Base-by-base conservation (phyloP, 805 yeast species). In the Cyberlindnera mrakii region DNA sequence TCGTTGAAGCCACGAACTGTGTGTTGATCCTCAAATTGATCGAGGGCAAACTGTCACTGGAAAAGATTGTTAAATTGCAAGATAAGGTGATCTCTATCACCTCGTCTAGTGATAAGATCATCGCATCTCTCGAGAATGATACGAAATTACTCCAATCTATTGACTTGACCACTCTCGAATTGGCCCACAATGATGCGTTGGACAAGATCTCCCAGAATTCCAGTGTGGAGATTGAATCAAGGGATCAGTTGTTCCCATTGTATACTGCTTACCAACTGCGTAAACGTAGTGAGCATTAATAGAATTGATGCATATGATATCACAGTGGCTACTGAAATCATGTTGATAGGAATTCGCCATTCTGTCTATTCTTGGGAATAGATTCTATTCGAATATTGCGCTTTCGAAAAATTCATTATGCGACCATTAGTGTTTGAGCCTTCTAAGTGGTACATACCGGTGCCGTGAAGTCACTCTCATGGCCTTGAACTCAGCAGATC, bases 201-300 rank as follows among this genome's bases (percentile, higher is more conserved):
- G 18, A 39, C 2, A 43, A 36, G 23, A 47, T 58, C 18, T 25
- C 50, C 3, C 34, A 19, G 4, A 53, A 45, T 27, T 51, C 58
- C 2, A 27, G 44, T 3, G 58, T 51, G 23, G 57, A 55, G 30
- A 48, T 55, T 23, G 34, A 42, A 0, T 46, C 56, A 2, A 55
- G 46, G 35, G 58, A 53, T 5, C 56, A 57, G 7, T 29, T 54
- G 17, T 58, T 48, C 50, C 83, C 85, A 14, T 68, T 80, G 47
- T 78, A 77, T 57, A 68, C 71, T 32, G 66, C 74, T 30, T 69
- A 70, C 44, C 67, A 74, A 35, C 64, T 80, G 49, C 74, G 85
- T 56, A 80, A 80, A 61, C 71, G 85, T 63, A 75, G 84, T 57
- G 85, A 80, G 52, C 82, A 79, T 58, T 79, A 60, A 59, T 25